phyloP scores from a whole-genome alignment of 331 rosid genomes.

The Malus hybrid region DNA sequence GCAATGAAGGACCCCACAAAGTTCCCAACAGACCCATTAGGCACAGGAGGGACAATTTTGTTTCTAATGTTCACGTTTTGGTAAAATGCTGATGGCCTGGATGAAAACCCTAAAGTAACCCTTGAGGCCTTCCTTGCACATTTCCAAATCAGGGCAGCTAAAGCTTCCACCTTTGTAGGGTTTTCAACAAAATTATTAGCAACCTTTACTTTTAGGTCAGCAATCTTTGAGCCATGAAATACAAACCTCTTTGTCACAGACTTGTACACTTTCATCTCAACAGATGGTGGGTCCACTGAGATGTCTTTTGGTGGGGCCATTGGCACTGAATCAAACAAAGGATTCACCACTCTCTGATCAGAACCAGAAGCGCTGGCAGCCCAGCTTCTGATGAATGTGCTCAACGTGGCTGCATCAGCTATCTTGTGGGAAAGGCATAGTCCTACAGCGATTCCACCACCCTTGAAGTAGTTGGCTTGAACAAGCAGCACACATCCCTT shows the following conservation, averaged over 20 bases:
- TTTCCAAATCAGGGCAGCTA: slow-evolving; percentile 9
- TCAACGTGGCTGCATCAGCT: slow-evolving; percentile 16
- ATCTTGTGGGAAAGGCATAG: slow-evolving; percentile 27
- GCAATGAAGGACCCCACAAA: background rate
- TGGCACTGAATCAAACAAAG: slow-evolving; percentile 3
- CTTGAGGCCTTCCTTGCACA: slow-evolving; percentile 10
- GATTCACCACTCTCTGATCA: background rate
- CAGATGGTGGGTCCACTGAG: background rate
- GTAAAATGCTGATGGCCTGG: slow-evolving; percentile 4
- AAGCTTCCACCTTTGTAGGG: background rate
- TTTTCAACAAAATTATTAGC: background rate
- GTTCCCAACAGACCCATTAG: slow-evolving; percentile 2
- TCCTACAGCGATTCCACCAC: slow-evolving; percentile 27
- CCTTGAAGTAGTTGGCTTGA: slow-evolving; percentile 17
- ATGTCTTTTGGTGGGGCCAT: slow-evolving; percentile 8
- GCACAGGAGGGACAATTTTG: background rate
- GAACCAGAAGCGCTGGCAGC: slow-evolving; percentile 7
- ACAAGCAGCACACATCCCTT: slow-evolving; percentile 2
- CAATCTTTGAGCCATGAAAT: slow-evolving; percentile 12
- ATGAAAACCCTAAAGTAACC: background rate
- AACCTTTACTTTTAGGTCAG: background rate
- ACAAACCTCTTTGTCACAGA: slow-evolving; percentile 21
- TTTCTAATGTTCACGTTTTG: background rate
- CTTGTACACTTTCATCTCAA: background rate
- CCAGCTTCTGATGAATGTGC: slow-evolving; percentile 20